These are phyloP conservation scores for Hanseniaspora meyeri DNA, from an alignment of 805 yeast species.

Conservation along the genomic window DNA sequence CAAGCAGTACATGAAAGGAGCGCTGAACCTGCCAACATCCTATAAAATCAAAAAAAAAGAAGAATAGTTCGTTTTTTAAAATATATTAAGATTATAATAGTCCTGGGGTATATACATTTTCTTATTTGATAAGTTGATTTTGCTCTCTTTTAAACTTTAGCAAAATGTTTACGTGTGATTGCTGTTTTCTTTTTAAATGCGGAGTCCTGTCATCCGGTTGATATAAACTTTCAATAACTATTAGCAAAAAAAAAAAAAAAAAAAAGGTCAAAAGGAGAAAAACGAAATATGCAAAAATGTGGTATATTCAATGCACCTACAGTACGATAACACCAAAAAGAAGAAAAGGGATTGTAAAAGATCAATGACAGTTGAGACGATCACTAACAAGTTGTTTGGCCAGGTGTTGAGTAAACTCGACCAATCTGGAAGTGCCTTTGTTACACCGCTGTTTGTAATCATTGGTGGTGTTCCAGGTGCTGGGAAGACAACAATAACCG, in stretches of 20 bases:
- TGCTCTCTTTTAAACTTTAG: too few relatives aligned
- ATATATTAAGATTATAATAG: too few relatives aligned
- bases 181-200: too few relatives aligned
- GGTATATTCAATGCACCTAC: too few relatives aligned
- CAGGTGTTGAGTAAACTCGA: not conserved
- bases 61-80: too few relatives aligned
- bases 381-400: not conserved
- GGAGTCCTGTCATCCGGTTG: not conserved
- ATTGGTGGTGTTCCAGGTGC: slow-evolving; percentile 76
- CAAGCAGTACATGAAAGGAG: slow-evolving; percentile 13
- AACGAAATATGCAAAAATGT: too few relatives aligned
- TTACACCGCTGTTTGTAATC: slow-evolving; percentile 31
- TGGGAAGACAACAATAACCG: slow-evolving; percentile 65
- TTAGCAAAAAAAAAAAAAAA: too few relatives aligned
- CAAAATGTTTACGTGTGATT: too few relatives aligned
- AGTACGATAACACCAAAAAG: too few relatives aligned
- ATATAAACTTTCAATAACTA: not conserved
- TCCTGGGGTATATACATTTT: not conserved
- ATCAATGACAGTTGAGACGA: not conserved
- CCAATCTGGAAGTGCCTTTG: not conserved
- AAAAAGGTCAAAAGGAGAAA: too few relatives aligned
- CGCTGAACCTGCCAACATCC: not conserved
- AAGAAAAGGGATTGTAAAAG: too few relatives aligned
- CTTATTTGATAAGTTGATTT: too few relatives aligned
- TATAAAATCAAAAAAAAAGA: not conserved